Percentiles rank a stretch among this genome's conserved stretches.
These are phyloP conservation scores for Microsporum canis DNA, from an alignment of 2,329 filamentous ascomycete genomes.

Conservation along the genomic window DNA sequence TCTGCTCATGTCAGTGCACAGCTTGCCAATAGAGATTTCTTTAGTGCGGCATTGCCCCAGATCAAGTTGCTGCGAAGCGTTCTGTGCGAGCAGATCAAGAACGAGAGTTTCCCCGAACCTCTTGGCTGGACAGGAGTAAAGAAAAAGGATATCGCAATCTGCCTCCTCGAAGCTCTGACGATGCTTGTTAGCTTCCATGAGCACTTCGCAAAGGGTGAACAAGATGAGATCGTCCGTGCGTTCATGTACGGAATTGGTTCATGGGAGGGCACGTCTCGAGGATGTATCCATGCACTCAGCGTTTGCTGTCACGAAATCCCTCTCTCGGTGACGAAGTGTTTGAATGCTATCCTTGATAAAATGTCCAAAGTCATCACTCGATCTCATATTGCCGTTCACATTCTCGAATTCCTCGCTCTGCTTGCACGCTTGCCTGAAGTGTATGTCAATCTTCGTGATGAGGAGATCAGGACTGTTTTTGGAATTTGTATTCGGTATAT, in stretches of 20 bases:
- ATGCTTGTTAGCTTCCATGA: conserved; percentile 86
- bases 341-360: conserved; percentile 77
- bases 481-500: conserved; percentile 91
- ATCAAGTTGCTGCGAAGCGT: conserved; percentile 64
- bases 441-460: conserved; percentile 78
- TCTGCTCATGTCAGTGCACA: conserved; percentile 78
- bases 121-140: conserved; percentile 67
- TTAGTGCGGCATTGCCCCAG: conserved; percentile 60
- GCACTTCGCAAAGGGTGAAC: conserved; percentile 69
- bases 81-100: conserved; percentile 72
- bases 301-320: conserved; percentile 94
- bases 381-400: conserved; percentile 80
- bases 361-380: conserved; percentile 97
- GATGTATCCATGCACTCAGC: conserved; percentile 86
- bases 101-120: conserved; percentile 67
- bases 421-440: conserved; percentile 74
- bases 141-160: conserved; percentile 78
- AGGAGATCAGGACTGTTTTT: conserved; percentile 89
- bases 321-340: conserved; percentile 69
- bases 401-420: conserved; percentile 87
- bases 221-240: conserved; percentile 77
- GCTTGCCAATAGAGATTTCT: conserved; percentile 79
- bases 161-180: conserved; percentile 74
- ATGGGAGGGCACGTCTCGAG: conserved; percentile 78
- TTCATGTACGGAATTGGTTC: conserved; percentile 77